Evolutionary conservation across 371 early-diverging fungal genomes (phyloP).

Genomic region (Mucor ambiguus): DNA sequence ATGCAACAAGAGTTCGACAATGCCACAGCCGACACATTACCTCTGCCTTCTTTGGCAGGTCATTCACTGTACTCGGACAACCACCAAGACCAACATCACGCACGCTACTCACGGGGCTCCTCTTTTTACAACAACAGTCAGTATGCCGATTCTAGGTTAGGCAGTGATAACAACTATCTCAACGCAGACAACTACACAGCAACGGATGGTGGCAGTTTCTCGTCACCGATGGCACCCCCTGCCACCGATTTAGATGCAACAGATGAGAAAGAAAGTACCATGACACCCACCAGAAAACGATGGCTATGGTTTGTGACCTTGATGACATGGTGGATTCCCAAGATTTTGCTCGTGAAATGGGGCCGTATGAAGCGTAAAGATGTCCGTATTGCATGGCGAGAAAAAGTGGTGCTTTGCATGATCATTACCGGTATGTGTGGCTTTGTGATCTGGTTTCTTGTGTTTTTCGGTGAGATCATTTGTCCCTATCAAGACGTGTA

Average conservation of each 20-base stretch:
- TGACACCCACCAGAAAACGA: constrained; percentile 55
- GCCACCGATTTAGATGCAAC: constrained; percentile 38
- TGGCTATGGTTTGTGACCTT: constrained; percentile 88
- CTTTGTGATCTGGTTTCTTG: constrained; percentile 88
- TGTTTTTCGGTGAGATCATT: constrained; percentile 82
- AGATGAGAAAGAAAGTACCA: constrained; percentile 47
- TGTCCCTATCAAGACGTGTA: constrained; percentile 86
- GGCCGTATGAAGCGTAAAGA: constrained; percentile 84
- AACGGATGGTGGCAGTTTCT: not conserved
- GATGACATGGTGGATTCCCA: constrained; percentile 90
- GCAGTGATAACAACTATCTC: not conserved
- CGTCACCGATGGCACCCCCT: not conserved
- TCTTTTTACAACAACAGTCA: constrained; percentile 35
- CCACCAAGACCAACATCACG: no score
- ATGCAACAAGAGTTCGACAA: not conserved
- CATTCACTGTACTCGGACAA: constrained; percentile 3
- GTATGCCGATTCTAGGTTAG: constrained; percentile 25
- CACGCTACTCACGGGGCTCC: no score
- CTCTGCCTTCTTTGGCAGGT: not conserved
- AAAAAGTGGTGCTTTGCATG: constrained; percentile 92
- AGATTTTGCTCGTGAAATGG: constrained; percentile 57
- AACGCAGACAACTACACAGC: constrained; percentile 9
- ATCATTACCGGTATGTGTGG: constrained; percentile 83
- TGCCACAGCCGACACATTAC: not conserved
- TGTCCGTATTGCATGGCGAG: constrained; percentile 94